Base-by-base conservation (phyloP, 2,329 filamentous ascomycete genomes). In the Arthrobotrys sinensis region DNA sequence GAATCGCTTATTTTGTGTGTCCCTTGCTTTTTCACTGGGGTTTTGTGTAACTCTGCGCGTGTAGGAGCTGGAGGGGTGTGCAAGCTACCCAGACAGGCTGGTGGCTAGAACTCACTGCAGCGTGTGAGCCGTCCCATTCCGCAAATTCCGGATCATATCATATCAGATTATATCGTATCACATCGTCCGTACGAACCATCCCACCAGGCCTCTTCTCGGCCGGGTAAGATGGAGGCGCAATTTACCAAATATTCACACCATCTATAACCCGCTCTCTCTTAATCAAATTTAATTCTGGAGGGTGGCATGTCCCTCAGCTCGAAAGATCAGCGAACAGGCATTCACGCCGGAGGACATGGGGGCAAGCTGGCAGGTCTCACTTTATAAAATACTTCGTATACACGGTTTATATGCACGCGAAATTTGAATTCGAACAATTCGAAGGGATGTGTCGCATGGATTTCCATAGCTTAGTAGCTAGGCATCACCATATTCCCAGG, bases 1-100 rank as follows among this genome's bases (percentile, higher is more conserved):
- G 55, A 60, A 60, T 60, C 55, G 55, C 55, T 60, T 60, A 60
- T 60, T 60, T 50, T 60, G 16, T 4, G 40, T 60, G 36, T 60
- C 34, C 55, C 55, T 60, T 60, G 55, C 55, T 60, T 60, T 36
- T 24, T 43, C 19, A n/a, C 55, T 60, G 8, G 36, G 55, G 55
- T 10, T n/a, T 60, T 60, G 55, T 60, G 55, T 60, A 60, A 60
- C 55, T 60, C 55, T n/a, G 55, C 55, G 55, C 55, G 43, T 60
- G 55, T 28, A 43, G 24, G 34, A 16, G 55, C 48, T 14, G 10
- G 24, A 14, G 11, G 48, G n/a, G 52, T 57, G 52, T 38, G 55
- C 55, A 60, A 60, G 36, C 48, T 28, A n/a, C 7, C 24, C 21
- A 14, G 11, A 14, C 32, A n/a, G 55, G 53, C 34, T 24, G 53